Base-by-base conservation (phyloP, 805 yeast genomes). In the Ogataea ganodermae region DNA sequence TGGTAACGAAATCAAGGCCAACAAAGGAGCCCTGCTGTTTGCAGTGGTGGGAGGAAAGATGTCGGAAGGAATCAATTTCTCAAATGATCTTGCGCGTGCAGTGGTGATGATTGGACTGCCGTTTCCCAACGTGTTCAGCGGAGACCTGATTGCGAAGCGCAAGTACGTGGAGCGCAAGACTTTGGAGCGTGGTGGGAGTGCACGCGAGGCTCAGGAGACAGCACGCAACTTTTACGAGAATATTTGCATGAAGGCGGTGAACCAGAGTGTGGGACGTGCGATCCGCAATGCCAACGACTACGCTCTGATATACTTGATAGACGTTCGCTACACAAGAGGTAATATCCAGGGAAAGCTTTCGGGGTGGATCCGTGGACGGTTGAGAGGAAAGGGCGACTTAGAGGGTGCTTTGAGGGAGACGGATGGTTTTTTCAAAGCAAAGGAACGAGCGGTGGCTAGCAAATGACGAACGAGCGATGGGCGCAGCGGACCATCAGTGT, bases 1-100 rank as follows among this genome's bases (percentile, higher is more conserved):
- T 57, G 66, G 82, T 1, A 57, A 65, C 1, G 59, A 70, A 0
- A 72, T 84, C 9, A 53, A 59, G 2, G 59, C 63, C 0, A 51
- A 57, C 7, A 53, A 60, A 4, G 92, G 94, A 1, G 91, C 95
- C 0, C 56, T 86, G 1, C 64, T 91, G 4, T 70, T 92, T 23
- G 82, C 96, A 0, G 96, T 92, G 1, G 96, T 92, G 13, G 97
- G 97, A 1, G 98, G 97, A 0, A 85, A 85, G 59, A 73, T 91
- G 68, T 88, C 96, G 0, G 98, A 91, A 65, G 98, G 98, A 4
- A 92, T 91, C 35, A 91, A 91, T 61, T 91, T 92, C 63, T 79
- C 91, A 9, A 92, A 90, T 59, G 81, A 84, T 32, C 68, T 92
- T n/a, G 96, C 96, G 1, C 72, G 97, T 48, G 90, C 88, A 0